Evolutionary conservation across 2,329 filamentous ascomycete species (phyloP).

Genomic region (Colletotrichum nymphaeae): DNA sequence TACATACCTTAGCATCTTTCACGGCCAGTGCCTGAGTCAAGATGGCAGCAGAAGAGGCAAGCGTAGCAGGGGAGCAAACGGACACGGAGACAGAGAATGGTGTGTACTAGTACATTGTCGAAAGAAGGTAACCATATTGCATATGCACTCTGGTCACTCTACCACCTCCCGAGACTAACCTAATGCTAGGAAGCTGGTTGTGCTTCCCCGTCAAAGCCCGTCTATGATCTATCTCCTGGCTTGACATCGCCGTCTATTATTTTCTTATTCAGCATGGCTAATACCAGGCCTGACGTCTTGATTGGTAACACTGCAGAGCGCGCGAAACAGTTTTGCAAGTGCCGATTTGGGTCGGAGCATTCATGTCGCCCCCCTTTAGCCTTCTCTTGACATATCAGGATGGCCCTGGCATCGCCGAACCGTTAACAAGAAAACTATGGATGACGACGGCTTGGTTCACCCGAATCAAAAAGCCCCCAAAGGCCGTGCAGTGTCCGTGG

Average conservation of each 20-base stretch:
- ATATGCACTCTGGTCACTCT: not conserved
- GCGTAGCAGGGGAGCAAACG: not conserved
- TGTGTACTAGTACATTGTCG: not conserved
- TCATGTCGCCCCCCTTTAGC: not conserved
- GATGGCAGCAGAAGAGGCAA: not conserved
- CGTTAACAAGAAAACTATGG: not conserved
- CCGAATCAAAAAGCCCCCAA: not conserved
- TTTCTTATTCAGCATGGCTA: not conserved
- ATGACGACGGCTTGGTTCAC: not conserved
- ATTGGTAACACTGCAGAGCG: not conserved
- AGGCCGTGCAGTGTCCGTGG: not conserved
- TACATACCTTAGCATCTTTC: not conserved
- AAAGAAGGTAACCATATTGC: not conserved
- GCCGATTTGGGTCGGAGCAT: not conserved
- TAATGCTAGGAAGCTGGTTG: not conserved
- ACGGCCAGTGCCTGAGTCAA: not conserved
- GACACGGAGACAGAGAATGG: not conserved
- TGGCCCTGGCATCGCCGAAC: not conserved
- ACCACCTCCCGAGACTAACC: not conserved
- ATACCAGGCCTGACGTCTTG: not conserved
- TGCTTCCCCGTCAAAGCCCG: constrained; percentile 9
- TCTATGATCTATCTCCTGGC: not conserved
- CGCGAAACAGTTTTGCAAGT: not conserved
- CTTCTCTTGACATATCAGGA: not conserved
- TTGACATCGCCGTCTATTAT: not conserved